These are phyloP conservation scores for Candida ficus DNA, from an alignment of 805 yeast genomes.

Conservation along the genomic window DNA sequence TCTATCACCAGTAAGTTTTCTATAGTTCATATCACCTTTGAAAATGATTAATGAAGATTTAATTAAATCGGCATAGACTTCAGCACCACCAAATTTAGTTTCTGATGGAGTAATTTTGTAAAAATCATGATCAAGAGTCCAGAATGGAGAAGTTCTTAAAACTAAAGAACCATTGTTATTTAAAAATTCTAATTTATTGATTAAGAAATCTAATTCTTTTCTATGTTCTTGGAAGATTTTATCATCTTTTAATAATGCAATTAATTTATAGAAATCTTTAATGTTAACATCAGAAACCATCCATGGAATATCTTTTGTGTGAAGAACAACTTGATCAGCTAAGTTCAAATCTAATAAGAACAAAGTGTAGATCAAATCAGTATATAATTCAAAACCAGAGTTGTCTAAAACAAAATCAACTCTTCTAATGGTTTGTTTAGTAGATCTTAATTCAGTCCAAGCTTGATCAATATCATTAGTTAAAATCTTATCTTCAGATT, in stretches of 20 bases:
- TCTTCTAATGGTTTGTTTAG: conserved; percentile 28
- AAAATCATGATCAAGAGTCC: conserved; percentile 80
- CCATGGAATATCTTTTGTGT: conserved; percentile 92
- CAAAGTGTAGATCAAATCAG: conserved; percentile 66
- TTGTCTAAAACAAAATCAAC: conserved; percentile 87
- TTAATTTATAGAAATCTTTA: conserved; percentile 61
- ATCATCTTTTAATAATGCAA: conserved; percentile 50
- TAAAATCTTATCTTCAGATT: conserved; percentile 73
- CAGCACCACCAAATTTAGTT: conserved; percentile 50
- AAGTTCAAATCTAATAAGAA: conserved; percentile 69
- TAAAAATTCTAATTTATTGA: conserved; percentile 39
- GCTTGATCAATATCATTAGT: conserved; percentile 68
- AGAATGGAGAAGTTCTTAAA: conserved; percentile 62
- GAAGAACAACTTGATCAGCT: conserved; percentile 61
- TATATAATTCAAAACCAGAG: conserved; percentile 91
- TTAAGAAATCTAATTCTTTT: conserved; percentile 43
- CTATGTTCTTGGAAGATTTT: conserved; percentile 44
- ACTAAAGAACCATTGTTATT: conserved; percentile 42
- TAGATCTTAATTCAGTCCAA: conserved; percentile 45
- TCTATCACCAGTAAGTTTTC: conserved; percentile 90
- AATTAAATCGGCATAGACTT: conserved; percentile 54
- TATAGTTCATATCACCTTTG: conserved; percentile 94
- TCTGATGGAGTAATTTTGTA: conserved; percentile 60
- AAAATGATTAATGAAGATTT: conserved; percentile 70
- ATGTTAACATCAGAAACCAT: conserved; percentile 95